A percentile compares a stretch with the other conserved stretches of the same genome.
Evolutionary conservation across 1,284 basidiomycete species (phyloP).

Genomic region (Rhodofomes roseus): DNA sequence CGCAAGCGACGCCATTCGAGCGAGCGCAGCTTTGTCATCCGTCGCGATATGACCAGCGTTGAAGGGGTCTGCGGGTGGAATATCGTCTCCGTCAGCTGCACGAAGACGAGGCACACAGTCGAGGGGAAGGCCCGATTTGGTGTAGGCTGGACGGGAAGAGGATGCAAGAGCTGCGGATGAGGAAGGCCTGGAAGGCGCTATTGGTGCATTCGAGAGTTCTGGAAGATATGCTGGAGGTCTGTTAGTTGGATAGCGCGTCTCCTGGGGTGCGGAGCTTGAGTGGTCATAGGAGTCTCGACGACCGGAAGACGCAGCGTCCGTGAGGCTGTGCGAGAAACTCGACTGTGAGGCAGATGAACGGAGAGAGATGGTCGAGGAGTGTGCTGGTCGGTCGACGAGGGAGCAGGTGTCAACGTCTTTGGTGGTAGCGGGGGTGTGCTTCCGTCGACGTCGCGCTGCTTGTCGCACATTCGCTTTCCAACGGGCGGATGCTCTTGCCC

Average conservation of each 20-base stretch:
- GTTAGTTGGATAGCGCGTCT: constrained; percentile 2
- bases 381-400: constrained; percentile 8
- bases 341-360: not conserved
- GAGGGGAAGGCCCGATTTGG: not conserved
- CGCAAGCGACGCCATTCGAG: constrained; percentile 49
- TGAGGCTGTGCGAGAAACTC: not conserved
- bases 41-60: constrained; percentile 65
- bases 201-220: not conserved
- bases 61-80: constrained; percentile 16
- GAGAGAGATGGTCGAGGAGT: constrained; percentile 18
- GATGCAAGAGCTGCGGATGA: constrained; percentile 1
- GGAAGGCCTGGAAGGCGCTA: constrained; percentile 1
- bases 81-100: constrained; percentile 4
- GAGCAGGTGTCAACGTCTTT: constrained; percentile 15
- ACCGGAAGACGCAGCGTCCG: not conserved
- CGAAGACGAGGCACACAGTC: not conserved
- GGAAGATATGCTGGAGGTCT: constrained; percentile 17
- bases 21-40: constrained; percentile 67
- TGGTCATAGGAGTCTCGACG: not conserved
- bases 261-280: constrained; percentile 2
- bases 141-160: not conserved
- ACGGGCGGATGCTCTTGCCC: constrained; percentile 56
- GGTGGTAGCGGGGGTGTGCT: constrained; percentile 11
- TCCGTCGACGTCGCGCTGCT: constrained; percentile 50
- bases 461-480: constrained; percentile 61